A percentile compares a stretch with the other conserved stretches of the same genome.
phyloP scores from a whole-genome alignment of 495 filamentous ascomycete species.

The Aspergillus bridgeri region DNA sequence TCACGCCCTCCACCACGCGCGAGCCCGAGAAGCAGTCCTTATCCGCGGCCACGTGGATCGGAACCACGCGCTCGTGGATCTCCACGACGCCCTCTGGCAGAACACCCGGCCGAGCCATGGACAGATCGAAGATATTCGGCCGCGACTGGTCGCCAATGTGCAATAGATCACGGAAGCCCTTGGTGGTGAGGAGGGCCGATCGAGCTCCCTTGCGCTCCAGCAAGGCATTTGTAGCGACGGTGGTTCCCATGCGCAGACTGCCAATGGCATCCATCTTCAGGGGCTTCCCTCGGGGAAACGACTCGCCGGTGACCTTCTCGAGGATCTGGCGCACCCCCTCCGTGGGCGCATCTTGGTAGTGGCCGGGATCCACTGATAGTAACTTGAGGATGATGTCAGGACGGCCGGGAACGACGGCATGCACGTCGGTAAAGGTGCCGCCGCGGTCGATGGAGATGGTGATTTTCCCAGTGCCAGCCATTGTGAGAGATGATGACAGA shows the following conservation, averaged over 20 bases:
- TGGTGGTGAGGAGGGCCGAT: slow-evolving; percentile 86
- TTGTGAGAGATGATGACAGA: slow-evolving; percentile 6
- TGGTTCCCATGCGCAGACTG: slow-evolving; percentile 85
- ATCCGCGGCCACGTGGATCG: slow-evolving; percentile 49
- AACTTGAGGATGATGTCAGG: slow-evolving; percentile 83
- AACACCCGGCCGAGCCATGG: slow-evolving; percentile 74
- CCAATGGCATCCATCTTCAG: slow-evolving; percentile 81
- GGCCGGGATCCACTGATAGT: slow-evolving; percentile 83
- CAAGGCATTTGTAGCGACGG: slow-evolving; percentile 86
- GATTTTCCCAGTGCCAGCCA: slow-evolving; percentile 35
- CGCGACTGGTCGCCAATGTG: slow-evolving; percentile 83
- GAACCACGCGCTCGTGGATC: slow-evolving; percentile 69
- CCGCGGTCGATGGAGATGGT: slow-evolving; percentile 53
- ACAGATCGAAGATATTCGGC: slow-evolving; percentile 80
- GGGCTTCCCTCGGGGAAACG: slow-evolving; percentile 76
- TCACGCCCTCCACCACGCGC: slow-evolving; percentile 44
- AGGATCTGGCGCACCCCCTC: slow-evolving; percentile 91
- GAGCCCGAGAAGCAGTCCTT: slow-evolving; percentile 54
- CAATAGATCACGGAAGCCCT: slow-evolving; percentile 89
- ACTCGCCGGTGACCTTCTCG: slow-evolving; percentile 68
- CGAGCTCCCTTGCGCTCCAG: slow-evolving; percentile 92
- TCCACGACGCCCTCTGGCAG: slow-evolving; percentile 75
- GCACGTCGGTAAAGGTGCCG: slow-evolving; percentile 64
- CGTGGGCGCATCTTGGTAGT: slow-evolving; percentile 84
- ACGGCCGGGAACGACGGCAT: slow-evolving; percentile 50